Evolutionary conservation across 495 filamentous ascomycete species (phyloP), one percentile per base, ranked within the genome.

Genomic region (Lasiosphaeria miniovina): DNA sequence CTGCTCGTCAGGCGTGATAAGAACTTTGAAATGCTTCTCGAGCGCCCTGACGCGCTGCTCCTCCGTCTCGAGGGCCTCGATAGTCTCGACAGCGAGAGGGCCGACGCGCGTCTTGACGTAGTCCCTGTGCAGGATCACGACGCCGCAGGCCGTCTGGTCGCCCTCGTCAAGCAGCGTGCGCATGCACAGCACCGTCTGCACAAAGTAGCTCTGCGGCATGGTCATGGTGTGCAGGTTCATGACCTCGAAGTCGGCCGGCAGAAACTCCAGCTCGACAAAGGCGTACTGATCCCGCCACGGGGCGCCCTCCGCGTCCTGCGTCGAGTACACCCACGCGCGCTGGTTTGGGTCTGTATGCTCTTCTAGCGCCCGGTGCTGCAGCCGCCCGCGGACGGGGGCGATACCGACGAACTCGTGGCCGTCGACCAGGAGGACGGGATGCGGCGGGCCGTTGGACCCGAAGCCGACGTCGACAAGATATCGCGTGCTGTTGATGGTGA

Each of bases 381-480:
- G 49, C 49, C 55, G 49, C 15, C 67, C 62, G 31, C 52, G 36
- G 0, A 38, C 46, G 0, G 61, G 59, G 0, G 45, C 41, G 7
- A 74, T 38, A 6, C 58, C 53, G 10, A 7, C 3, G 46, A 65
- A 65, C 12, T 62, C 41, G 41, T 49, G 9, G 6, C 50, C 55
- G 50, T 71, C 15, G 0, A 62, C 31, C 0, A 80, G 68, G 0
- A 63, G 73, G 2, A 76, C 32, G n/a, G 77, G 77, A 0, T 62
- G 36, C 3, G 65, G 65, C 0, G 75, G 58, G 14, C 68, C 71
- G 55, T 71, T 63, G 43, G 67, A 75, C 4, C 90, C 90, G 56
- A 92, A 92, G 0, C 82, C 88, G 11, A 90, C 86, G 60, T 95
- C 90, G 3, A 91, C 75, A 48, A 84, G 75, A 56, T 82, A 90